A percentile compares a stretch with the other conserved stretches of the same genome.
These are phyloP conservation scores for Hanseniaspora clermontiae DNA, from an alignment of 805 yeast species.

Conservation along the genomic window DNA sequence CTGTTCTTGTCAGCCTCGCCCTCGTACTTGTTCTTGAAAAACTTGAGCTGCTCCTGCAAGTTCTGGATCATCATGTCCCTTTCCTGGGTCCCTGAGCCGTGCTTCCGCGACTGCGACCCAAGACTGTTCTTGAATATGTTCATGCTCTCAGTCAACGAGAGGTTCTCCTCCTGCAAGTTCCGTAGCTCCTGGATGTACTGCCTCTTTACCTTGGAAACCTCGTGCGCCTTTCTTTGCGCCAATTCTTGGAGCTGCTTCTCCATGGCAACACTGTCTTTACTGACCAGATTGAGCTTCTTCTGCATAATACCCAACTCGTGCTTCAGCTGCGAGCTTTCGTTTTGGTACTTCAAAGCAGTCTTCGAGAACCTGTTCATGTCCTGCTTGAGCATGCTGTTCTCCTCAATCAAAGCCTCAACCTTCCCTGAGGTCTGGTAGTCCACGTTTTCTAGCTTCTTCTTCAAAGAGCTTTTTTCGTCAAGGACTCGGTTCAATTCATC, in stretches of 20 bases:
- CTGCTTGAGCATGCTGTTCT: constrained; percentile 20
- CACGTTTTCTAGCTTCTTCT: constrained; percentile 14
- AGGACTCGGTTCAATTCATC: constrained; percentile 15
- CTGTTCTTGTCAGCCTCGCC: constrained; percentile 25
- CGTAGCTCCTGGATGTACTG: constrained; percentile 20
- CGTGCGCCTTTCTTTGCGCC: constrained; percentile 13
- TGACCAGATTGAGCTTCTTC: not conserved
- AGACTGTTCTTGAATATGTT: constrained; percentile 14
- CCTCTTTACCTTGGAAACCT: constrained; percentile 20
- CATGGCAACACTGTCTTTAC: not conserved
- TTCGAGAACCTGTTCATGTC: constrained; percentile 24
- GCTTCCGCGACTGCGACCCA: constrained; percentile 9
- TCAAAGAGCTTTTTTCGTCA: constrained; percentile 15
- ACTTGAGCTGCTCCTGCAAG: constrained; percentile 12
- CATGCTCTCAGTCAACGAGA: constrained; percentile 17
- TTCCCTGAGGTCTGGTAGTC: constrained; percentile 7
- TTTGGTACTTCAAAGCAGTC: constrained; percentile 23
- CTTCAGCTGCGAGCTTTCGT: constrained; percentile 19
- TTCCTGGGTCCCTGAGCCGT: constrained; percentile 17
- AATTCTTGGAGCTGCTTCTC: constrained; percentile 9
- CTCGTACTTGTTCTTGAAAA: constrained; percentile 24
- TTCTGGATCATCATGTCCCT: constrained; percentile 19
- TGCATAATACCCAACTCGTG: constrained; percentile 11
- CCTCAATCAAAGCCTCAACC: constrained; percentile 17
- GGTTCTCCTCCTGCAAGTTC: constrained; percentile 22